These are phyloP conservation scores for Apophysomyces elegans DNA, from an alignment of 371 early-diverging fungal genomes.

Conservation along the genomic window DNA sequence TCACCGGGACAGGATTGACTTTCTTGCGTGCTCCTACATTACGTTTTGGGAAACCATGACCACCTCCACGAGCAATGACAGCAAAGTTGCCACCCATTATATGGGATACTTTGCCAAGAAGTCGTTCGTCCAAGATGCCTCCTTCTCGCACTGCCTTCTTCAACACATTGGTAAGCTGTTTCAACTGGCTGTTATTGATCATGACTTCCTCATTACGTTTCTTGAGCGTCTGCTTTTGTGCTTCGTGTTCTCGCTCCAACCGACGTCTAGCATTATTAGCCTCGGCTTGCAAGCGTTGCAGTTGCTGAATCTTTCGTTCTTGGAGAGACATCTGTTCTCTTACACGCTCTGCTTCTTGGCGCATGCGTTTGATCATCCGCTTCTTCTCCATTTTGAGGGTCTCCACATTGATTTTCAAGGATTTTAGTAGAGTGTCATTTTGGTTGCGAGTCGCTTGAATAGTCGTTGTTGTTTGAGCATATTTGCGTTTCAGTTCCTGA, in stretches of 20 bases:
- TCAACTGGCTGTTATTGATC: conserved; percentile 59
- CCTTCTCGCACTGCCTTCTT: conserved; percentile 57
- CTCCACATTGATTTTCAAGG: conserved; percentile 62
- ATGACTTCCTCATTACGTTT: conserved; percentile 61
- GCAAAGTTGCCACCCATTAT: conserved; percentile 53
- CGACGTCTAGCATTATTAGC: conserved; percentile 69
- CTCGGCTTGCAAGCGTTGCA: conserved; percentile 71
- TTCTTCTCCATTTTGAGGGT: conserved; percentile 77
- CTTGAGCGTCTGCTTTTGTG: conserved; percentile 64
- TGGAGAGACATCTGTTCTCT: conserved; percentile 70
- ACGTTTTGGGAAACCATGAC: conserved; percentile 15
- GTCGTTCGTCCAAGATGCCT: conserved; percentile 48
- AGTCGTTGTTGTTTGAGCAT: conserved; percentile 56
- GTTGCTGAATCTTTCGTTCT: conserved; percentile 73
- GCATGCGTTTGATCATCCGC: conserved; percentile 80
- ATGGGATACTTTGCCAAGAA: conserved; percentile 45
- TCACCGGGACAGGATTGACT: conserved; percentile 45
- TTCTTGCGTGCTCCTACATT: conserved; percentile 14
- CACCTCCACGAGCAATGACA: conserved; percentile 32
- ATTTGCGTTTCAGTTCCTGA: conserved; percentile 67
- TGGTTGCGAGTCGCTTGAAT: conserved; percentile 61
- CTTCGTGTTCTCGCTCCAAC: conserved; percentile 70
- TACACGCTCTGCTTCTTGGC: conserved; percentile 71
- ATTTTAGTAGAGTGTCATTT: conserved; percentile 56
- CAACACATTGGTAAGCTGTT: conserved; percentile 52